These are phyloP conservation scores for Sapria himalayana DNA, from an alignment of 345 rosid species.

Conservation along the genomic window DNA sequence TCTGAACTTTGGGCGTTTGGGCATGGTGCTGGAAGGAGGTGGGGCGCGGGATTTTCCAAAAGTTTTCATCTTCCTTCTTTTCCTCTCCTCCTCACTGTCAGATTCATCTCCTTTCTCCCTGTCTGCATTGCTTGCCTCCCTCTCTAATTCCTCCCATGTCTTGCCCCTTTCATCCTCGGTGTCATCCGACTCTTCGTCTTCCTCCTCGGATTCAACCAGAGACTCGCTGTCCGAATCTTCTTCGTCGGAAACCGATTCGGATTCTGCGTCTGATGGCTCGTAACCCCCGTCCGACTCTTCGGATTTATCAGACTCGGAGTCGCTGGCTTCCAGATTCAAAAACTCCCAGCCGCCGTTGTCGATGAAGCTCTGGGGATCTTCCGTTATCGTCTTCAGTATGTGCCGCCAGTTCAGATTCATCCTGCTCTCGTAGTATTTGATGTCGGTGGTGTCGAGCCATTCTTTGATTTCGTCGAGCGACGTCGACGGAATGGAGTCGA, in stretches of 20 bases:
- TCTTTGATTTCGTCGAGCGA: slow-evolving; percentile 73
- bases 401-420: slow-evolving; percentile 87
- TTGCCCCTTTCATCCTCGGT: slow-evolving; percentile 81
- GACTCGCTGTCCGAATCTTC: slow-evolving; percentile 60
- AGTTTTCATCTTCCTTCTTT: slow-evolving; percentile 72
- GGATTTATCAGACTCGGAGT: slow-evolving; percentile 64
- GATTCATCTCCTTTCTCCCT: slow-evolving; percentile 69
- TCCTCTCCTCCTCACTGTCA: slow-evolving; percentile 86
- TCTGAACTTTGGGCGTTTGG: slow-evolving; percentile 17
- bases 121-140: slow-evolving; percentile 89
- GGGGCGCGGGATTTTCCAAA: slow-evolving; percentile 55
- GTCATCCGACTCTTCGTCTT: slow-evolving; percentile 48
- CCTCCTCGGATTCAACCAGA: slow-evolving; percentile 77
- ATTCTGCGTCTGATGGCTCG: slow-evolving; percentile 62
- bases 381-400: slow-evolving; percentile 70
- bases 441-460: slow-evolving; percentile 82
- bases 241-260: slow-evolving; percentile 60
- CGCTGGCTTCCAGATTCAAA: slow-evolving; percentile 64
- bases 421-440: slow-evolving; percentile 87
- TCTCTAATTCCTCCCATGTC: slow-evolving; percentile 97
- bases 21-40: slow-evolving; percentile 18
- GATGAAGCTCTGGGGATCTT: slow-evolving; percentile 71
- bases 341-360: slow-evolving; percentile 93
- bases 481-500: slow-evolving; percentile 63
- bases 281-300: slow-evolving; percentile 84